Base-by-base conservation (phyloP, 179 eudicot species). In the Drosera spatulata region DNA sequence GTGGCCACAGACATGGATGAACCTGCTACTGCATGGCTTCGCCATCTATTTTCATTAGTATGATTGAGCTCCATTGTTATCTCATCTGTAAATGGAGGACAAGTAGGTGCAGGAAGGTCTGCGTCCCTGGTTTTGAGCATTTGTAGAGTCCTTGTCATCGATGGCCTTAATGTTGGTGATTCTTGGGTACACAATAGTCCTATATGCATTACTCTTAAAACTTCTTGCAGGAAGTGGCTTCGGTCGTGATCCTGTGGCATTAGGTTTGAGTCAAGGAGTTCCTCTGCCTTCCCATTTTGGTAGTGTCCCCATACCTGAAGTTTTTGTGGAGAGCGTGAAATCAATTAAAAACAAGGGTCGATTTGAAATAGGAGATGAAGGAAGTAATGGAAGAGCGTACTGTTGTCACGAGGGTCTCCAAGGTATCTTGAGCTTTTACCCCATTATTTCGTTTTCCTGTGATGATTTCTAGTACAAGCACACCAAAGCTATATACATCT, bases 251-350 rank as follows among this genome's bases (percentile, higher is more conserved):
- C 55, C 59, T 82, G 80, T 13, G 73, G 65, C 41, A 68, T 70
- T 71, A 72, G 79, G 13, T 58, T 43, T 38, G 69, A 4, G 13
- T 4, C 13, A 11, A 5, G 5, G 5, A 50, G 11, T n/a, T 46
- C 8, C 11, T 46, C 11, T 8, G 4, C 33, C 8, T 41, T 82
- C 41, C 74, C 69, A 60, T 13, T 64, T 51, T 82, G 88, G 71
- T 84, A 87, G 80, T 82, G 83, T 73, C 56, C 77, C 95, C 91
- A 82, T 52, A 75, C 77, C 91, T 87, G 74, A 67, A 22, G 33
- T 22, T 22, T 22, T 22, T 22, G 33, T 22, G 33, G 33, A 22
- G 33, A 22, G 33, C 33, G 33, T 22, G 56, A 51, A 38, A 44
- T n/a, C 10, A 11, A 6, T 55, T 1, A 6, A 5, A 9, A 38